These are phyloP conservation scores for Ramalina intermedia DNA, from an alignment of 495 filamentous ascomycete species.

Conservation along the genomic window DNA sequence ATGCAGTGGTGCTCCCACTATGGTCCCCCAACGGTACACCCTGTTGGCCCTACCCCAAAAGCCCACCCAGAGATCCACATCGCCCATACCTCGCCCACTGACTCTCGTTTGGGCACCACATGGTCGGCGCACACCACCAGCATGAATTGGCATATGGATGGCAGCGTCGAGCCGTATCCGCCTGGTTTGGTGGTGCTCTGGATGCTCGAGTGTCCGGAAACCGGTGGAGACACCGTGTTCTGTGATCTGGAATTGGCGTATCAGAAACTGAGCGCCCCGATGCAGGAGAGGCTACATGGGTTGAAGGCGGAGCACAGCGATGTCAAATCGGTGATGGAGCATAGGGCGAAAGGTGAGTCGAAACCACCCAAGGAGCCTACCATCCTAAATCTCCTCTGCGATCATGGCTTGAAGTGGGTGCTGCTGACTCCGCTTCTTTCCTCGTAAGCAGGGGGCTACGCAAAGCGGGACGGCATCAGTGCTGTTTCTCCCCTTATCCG, in stretches of 20 bases:
- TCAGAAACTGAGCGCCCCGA: constrained; percentile 38
- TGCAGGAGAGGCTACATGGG: constrained; percentile 43
- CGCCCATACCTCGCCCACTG: constrained; percentile 42
- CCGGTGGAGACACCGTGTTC: constrained; percentile 53
- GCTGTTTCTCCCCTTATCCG: constrained; percentile 46
- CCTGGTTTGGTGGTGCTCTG: constrained; percentile 54
- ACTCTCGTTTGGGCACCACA: constrained; percentile 19
- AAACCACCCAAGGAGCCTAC: too few relatives aligned
- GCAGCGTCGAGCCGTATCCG: constrained; percentile 50
- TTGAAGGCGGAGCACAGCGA: constrained; percentile 45
- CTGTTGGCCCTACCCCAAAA: constrained; percentile 44
- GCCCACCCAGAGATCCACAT: constrained; percentile 47
- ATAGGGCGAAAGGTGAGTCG: not conserved
- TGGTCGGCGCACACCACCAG: constrained; percentile 38
- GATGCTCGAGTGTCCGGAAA: constrained; percentile 41
- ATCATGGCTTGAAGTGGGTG: too few relatives aligned
- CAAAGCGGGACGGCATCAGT: constrained; percentile 38
- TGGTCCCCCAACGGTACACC: constrained; percentile 48
- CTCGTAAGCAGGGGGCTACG: constrained; percentile 31
- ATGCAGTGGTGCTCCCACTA: constrained; percentile 46
- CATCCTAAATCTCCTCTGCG: too few relatives aligned
- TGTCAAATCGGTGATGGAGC: constrained; percentile 35
- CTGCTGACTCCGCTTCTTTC: constrained; percentile 14
- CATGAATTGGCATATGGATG: constrained; percentile 51
- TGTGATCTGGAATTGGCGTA: constrained; percentile 43